These are phyloP conservation scores for Cytospora schulzeri DNA, from an alignment of 2,329 filamentous ascomycete species.

Conservation along the genomic window DNA sequence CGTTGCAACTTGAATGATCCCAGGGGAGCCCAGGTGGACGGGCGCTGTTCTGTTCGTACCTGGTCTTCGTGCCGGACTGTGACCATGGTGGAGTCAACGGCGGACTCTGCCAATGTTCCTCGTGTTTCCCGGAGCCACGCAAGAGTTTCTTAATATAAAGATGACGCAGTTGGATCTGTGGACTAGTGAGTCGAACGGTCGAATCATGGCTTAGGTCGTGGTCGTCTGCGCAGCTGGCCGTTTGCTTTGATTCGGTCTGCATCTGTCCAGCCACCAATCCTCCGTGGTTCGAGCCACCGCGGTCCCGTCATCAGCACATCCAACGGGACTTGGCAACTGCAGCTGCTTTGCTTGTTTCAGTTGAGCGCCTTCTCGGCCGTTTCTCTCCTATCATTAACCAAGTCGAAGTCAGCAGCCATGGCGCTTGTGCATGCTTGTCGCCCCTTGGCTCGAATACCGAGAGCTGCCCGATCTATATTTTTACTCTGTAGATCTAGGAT, in stretches of 20 bases:
- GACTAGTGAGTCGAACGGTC: conserved; percentile 29
- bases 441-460: conserved; percentile 1
- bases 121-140: conserved; percentile 36
- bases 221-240: conserved; percentile 45
- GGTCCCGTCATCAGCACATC: conserved; percentile 19
- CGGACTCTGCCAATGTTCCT: conserved; percentile 13
- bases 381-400: conserved; percentile 14
- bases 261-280: conserved; percentile 33
- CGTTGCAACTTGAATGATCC: not conserved
- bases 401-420: conserved; percentile 9
- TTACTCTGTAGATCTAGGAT: not conserved
- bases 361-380: conserved; percentile 21
- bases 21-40: not conserved
- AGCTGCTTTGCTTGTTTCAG: conserved; percentile 25
- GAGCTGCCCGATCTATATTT: conserved; percentile 5
- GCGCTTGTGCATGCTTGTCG: conserved; percentile 8
- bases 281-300: conserved; percentile 26
- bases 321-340: conserved; percentile 24
- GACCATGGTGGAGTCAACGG: conserved; percentile 7
- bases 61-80: conserved; percentile 9
- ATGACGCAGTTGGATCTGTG: conserved; percentile 33
- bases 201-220: conserved; percentile 32
- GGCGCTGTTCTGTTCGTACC: conserved; percentile 5
- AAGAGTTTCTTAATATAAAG: conserved; percentile 35
- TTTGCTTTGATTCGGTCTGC: conserved; percentile 38